These are phyloP conservation scores for Dalbergia cochinchinensis DNA, from an alignment of 306 rosid genomes.

Conservation along the genomic window DNA sequence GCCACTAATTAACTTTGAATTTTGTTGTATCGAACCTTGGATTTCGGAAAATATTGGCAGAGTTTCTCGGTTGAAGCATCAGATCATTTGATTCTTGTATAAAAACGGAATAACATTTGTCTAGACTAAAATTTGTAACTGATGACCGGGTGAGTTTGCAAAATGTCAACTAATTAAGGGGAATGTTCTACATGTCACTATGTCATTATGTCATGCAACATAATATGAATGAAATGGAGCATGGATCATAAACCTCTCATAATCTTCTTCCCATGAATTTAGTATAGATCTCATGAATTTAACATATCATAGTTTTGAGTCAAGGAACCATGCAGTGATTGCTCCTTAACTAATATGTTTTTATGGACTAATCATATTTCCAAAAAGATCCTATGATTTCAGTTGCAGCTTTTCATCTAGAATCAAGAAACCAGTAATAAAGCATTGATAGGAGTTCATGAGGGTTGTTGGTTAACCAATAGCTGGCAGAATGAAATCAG, in stretches of 20 bases:
- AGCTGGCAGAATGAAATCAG: not conserved
- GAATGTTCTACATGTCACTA: not conserved
- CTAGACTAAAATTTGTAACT: not conserved
- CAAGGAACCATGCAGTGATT: not conserved
- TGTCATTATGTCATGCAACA: not conserved
- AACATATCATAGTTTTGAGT: not conserved
- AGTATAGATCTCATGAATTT: no score
- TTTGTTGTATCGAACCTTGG: not conserved
- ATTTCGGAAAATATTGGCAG: not conserved
- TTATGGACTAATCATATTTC: not conserved
- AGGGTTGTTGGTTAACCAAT: not conserved
- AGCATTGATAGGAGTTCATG: not conserved
- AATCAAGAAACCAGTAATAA: not conserved
- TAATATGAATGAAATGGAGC: not conserved
- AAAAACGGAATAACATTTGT: not conserved
- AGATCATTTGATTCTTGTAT: not conserved
- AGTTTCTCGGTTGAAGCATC: not conserved
- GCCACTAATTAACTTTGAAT: not conserved
- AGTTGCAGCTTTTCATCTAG: not conserved
- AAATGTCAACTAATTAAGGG: not conserved
- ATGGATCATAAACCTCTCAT: not conserved
- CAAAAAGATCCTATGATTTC: no score
- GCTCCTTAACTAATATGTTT: not conserved
- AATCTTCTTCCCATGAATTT: no score
- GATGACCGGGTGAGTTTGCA: not conserved